Conservation (phyloP, 257 asterid genomes). For the Anisodus tanguticus region DNA sequence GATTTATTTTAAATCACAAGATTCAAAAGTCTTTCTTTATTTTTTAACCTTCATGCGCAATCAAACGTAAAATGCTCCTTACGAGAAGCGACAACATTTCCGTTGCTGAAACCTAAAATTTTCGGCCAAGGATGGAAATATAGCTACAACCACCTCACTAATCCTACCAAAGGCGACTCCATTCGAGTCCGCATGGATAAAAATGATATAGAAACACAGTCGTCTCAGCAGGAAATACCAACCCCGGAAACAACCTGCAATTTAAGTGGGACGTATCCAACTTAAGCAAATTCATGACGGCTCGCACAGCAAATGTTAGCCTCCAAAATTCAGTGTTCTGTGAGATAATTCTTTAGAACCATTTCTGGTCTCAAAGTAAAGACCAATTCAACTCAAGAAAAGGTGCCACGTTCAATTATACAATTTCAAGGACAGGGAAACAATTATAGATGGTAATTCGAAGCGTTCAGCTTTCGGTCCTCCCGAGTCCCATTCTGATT, state of each 20-base stretch:
- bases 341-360: conserved; percentile 8
- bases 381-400: not conserved
- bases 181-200: not conserved
- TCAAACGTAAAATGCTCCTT: no score
- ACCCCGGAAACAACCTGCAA: not conserved
- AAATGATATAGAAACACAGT: not conserved
- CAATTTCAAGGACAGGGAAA: conserved; percentile 42
- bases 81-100: no score
- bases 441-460: conserved; percentile 20
- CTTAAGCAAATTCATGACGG: not conserved
- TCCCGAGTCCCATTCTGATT: conserved; percentile 22
- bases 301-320: not conserved
- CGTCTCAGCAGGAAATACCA: not conserved
- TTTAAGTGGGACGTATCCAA: not conserved
- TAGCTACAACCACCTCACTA: no score
- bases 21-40: no score
- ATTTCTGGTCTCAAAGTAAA: not conserved
- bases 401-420: conserved; percentile 43
- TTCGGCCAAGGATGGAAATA: no score
- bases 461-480: conserved; percentile 18
- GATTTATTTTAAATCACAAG: no score
- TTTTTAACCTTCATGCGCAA: no score
- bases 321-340: not conserved
- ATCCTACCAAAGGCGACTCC: no score
- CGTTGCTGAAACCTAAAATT: no score